Evolutionary conservation across 1,284 basidiomycete species (phyloP), one percentile per base, ranked within the genome.

Genomic region (Cryptococcus sp.): DNA sequence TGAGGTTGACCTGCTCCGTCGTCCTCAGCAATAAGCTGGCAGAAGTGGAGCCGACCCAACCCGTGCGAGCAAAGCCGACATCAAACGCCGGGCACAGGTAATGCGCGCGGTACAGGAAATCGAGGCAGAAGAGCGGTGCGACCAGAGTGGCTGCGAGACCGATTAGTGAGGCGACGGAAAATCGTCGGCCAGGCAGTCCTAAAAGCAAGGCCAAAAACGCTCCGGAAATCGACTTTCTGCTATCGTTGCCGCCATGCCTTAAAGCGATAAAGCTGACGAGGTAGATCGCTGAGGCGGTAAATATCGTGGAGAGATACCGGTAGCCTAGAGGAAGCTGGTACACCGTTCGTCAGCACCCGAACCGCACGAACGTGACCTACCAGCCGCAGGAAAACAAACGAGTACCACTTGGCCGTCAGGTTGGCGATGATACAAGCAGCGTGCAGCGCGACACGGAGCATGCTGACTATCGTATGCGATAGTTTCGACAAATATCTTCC

Each of bases 381-480:
- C 27, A 55, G 41, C 19, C 60, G 53, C 25, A 62, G 41, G 27
- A 61, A 61, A 5, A 62, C 39, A 44, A 51, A 57, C 10, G 53
- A 40, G 31, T 55, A 47, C 60, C 56, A 55, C 23, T 57, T 58
- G 11, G 48, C 27, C 7, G 47, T 38, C 20, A 59, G 27, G 31
- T 53, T 50, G 7, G 56, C 47, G 5, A 16, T 51, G 15, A 50
- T 16, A 23, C 51, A 54, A 15, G 31, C 22, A 11, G 31, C 35
- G 19, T 35, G 52, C 39, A 59, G 25, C 31, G 13, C 31, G 31
- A 35, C 31, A 35, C 31, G 31, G 31, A 13, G 31, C 31, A 35
- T 35, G 31, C 31, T 35, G 31, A 35, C 31, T 35, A 13, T 35
- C 31, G 31, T 10, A 35, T 35, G 31, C 31, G 31, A 35, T 8